Percentiles rank a stretch among this genome's conserved stretches.
Evolutionary conservation across 225 moss, liverwort and hornwort species (phyloP).

Genomic region (Sphagnum tenellum): DNA sequence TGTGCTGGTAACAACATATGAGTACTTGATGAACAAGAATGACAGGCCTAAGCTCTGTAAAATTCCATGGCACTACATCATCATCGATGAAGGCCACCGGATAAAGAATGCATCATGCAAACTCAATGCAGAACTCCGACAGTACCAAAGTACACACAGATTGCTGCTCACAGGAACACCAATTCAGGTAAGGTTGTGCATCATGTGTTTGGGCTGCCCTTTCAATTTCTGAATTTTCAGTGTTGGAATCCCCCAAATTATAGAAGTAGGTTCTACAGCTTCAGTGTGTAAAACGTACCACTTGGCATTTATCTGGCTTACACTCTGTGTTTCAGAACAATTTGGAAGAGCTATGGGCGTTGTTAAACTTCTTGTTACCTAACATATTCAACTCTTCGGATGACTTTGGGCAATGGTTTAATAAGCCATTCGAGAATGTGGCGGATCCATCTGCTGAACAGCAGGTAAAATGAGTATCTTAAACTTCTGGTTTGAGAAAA

Average conservation of each 20-base stretch:
- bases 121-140: conserved; percentile 88
- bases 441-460: conserved; percentile 84
- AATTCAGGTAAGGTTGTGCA: conserved; percentile 55
- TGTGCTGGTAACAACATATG: conserved; percentile 90
- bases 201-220: too few species aligned
- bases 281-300: too few species aligned
- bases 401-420: conserved; percentile 99
- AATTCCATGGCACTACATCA: conserved; percentile 98
- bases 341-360: conserved; percentile 97
- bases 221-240: too few species aligned
- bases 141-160: conserved; percentile 92
- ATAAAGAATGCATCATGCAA: conserved; percentile 98
- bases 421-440: conserved; percentile 97
- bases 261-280: too few species aligned
- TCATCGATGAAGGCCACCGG: conserved; percentile 96
- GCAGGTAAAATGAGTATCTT: conserved; percentile 23
- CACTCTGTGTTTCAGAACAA: conserved; percentile 63
- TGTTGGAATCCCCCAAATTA: too few species aligned
- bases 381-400: conserved; percentile 99
- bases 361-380: conserved; percentile 84
- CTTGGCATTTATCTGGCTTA: neutral
- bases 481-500: too few species aligned
- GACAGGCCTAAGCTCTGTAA: conserved; percentile 93
- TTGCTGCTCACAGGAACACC: conserved; percentile 97
- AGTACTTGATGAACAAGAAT: conserved; percentile 99